Evolutionary conservation across 768 basidiomycete genomes (phyloP), one percentile per base, ranked within the genome.

Genomic region (Suillus fuscotomentosus): DNA sequence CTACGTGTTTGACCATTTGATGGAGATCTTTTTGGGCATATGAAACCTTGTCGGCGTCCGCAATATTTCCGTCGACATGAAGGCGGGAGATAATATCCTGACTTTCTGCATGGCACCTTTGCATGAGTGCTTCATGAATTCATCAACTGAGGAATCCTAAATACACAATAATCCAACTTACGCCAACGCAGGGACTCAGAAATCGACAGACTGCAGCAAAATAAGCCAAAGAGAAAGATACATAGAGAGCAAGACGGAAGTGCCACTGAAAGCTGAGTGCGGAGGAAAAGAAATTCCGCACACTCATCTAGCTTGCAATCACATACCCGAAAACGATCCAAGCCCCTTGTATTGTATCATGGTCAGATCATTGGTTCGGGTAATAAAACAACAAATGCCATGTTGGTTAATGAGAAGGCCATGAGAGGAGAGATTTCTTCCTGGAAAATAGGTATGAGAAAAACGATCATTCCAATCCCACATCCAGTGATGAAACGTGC

Each of bases 1-100:
- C 63, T 24, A 51, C 63, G 20, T 60, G 63, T 34, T 47, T 60
- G 43, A 64, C 57, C 63, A 64, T 60, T 31, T 64, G 48, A 41
- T 61, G 60, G 24, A 61, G 53, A 50, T 64, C 63, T 61, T 54
- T 13, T 24, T 39, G 39, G 51, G 38, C 34, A 36, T 57, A 57
- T 27, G 54, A 55, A 53, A 31, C 17, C 17, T 53, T 53, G 51
- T 31, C 31, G 5, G 51, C 27, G 4, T 20, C 24, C 24, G 31
- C 24, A 17, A 51, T 27, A 51, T 15, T 31, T 51, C 50, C 15
- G 27, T 51, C 27, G 50, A 51, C 27, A 51, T 31, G 50, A 27
- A 51, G 27, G 15, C 50, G 50, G 27, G 27, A 51, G 3, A 51
- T 27, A 15, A 53, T 53, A 17, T 17, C 15, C 24, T 15, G 31